A percentile compares a stretch with the other conserved stretches of the same genome.
These are phyloP conservation scores for Posidonia australis DNA, from an alignment of 106 monocot species.

Conservation along the genomic window DNA sequence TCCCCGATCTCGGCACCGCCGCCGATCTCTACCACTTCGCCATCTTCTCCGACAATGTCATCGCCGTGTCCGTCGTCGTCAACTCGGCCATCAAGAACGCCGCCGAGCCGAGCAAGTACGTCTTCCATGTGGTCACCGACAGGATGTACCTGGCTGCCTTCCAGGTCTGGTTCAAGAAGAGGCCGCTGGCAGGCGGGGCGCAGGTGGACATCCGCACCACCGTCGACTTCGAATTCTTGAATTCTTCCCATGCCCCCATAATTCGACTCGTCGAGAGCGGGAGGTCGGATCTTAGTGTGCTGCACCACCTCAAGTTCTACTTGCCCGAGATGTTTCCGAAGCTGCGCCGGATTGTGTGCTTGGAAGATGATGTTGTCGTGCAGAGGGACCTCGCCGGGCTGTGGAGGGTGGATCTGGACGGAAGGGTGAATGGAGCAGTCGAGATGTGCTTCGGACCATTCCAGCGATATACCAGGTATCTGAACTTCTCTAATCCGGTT, in stretches of 20 bases:
- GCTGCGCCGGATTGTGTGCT: conserved; percentile 47
- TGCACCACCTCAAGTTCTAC: conserved; percentile 76
- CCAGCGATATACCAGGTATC: conserved; percentile 43
- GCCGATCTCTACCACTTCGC: conserved; percentile 55
- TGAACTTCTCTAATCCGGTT: conserved; percentile 65
- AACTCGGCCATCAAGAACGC: conserved; percentile 57
- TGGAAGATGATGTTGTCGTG: conserved; percentile 95
- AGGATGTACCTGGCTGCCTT: conserved; percentile 70
- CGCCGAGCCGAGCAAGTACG: conserved; percentile 34
- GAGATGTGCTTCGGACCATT: conserved; percentile 90
- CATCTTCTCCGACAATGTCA: conserved; percentile 75
- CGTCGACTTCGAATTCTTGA: conserved; percentile 55
- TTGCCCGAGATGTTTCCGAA: conserved; percentile 79
- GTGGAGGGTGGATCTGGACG: conserved; percentile 64
- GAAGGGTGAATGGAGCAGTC: conserved; percentile 80
- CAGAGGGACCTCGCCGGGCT: conserved; percentile 65
- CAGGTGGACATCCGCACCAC: conserved; percentile 46
- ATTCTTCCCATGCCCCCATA: conserved; percentile 38
- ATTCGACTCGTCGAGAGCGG: conserved; percentile 32
- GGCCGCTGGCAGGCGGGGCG: conserved; percentile 46
- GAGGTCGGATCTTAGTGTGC: conserved; percentile 29
- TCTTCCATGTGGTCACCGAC: conserved; percentile 80
- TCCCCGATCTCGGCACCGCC: conserved; percentile 13
- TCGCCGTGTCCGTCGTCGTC: conserved; percentile 72
- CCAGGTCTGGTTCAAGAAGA: conserved; percentile 74